Percentiles rank a stretch among this genome's conserved stretches.
phyloP scores from a whole-genome alignment of 2,329 filamentous ascomycete species.

The Ilyonectria robusta region DNA sequence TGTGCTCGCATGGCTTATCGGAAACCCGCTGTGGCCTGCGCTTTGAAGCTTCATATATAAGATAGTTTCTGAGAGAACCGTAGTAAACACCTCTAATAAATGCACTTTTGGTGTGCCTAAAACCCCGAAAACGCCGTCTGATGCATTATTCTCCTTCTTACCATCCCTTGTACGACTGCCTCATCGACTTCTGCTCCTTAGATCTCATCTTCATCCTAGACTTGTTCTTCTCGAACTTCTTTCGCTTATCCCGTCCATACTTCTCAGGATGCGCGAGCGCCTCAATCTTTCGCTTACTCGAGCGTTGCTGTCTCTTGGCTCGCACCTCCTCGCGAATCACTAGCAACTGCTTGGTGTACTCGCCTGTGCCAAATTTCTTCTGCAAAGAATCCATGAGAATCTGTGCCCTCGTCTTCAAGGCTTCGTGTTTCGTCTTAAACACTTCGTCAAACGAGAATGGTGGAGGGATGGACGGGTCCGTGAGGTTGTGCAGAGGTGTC shows the following conservation, averaged over 20 bases:
- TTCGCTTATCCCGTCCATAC: constrained; percentile 83
- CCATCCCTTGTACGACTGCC: constrained; percentile 76
- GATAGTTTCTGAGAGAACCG: constrained; percentile 30
- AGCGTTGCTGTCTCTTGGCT: constrained; percentile 79
- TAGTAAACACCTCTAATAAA: constrained; percentile 39
- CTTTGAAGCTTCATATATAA: constrained; percentile 31
- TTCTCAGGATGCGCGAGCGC: constrained; percentile 86
- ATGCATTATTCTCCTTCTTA: constrained; percentile 43
- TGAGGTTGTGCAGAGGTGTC: constrained; percentile 82
- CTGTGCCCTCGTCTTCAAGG: constrained; percentile 78
- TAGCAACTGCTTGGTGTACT: constrained; percentile 82
- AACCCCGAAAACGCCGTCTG: constrained; percentile 47
- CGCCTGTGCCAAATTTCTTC: constrained; percentile 84
- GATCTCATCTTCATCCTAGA: constrained; percentile 85
- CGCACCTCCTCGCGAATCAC: constrained; percentile 81
- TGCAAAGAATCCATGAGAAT: constrained; percentile 88
- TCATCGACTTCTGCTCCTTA: constrained; percentile 77
- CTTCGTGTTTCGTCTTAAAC: constrained; percentile 79
- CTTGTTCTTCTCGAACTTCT: constrained; percentile 88
- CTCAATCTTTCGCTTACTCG: constrained; percentile 90
- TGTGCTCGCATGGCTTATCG: constrained; percentile 11
- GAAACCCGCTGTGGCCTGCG: neutral
- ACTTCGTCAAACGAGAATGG: constrained; percentile 79
- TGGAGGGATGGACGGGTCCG: constrained; percentile 80
- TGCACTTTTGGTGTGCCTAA: constrained; percentile 31